Evolutionary conservation across 805 yeast species (phyloP), one percentile per base, ranked within the genome.

Genomic region (Jamesozyma hellenica): DNA sequence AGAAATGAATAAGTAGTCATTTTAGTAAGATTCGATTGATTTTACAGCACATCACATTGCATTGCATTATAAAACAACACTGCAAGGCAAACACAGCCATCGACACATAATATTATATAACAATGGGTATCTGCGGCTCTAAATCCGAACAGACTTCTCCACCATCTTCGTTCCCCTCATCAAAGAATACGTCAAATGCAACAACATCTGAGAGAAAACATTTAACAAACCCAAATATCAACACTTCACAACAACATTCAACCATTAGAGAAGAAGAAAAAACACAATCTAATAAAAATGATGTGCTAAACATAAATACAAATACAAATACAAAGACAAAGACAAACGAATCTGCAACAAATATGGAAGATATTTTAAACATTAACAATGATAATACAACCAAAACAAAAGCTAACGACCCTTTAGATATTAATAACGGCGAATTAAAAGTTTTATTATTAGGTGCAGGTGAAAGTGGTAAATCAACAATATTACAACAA

Each of bases 391-490:
- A 31, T 17, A 31, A 31, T 31, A 4, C 7, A 14, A 10, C 13
- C 9, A 6, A 31, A 4, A n/a, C 4, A 14, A 31, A 7, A 14
- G 33, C 4, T 5, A 31, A 7, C 4, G 33, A 31, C 11, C 28
- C 28, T 4, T 6, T 17, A 5, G 28, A 32, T 23, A 25, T 12
- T 9, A 32, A 19, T 11, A 43, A 40, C 26, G 45, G 48, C 13
- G 59, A 56, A 35, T 36, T 55, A 26, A 87, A 87, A 57, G 78
- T 88, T 35, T 66, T 88, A 28, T 66, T 88, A 27, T 62, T 82
- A 36, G 92, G 98, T 4, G 82, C 96, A 0, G 98, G 97, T 13
- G 63, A 57, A 36, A 60, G 67, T 29, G 66, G 66, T 32, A 65
- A 55, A 27, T 49, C 57, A 2, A 63, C 58, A 11, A 58, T 61